Evolutionary conservation across 1,284 basidiomycete species (phyloP), one percentile per base, ranked within the genome.

Genomic region (Peniophora sp.): DNA sequence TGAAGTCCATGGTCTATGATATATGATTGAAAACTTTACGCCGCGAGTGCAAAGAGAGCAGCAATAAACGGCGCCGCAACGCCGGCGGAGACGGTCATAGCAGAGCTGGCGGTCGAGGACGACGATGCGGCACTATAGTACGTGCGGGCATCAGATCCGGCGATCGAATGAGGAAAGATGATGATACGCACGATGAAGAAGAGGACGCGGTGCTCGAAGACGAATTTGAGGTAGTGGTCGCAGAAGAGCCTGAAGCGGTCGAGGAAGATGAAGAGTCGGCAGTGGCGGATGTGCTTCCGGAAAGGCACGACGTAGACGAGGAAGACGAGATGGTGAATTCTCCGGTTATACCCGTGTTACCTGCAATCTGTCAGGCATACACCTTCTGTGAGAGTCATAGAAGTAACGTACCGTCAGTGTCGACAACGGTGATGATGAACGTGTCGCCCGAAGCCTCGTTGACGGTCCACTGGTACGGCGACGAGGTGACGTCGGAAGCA

Each of bases 171-270:
- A 12, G 27, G 6, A 3, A 95, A 97, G 55, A 95, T 74, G 55
- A 98, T 91, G 55, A 99, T 86, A 36, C 99, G 82, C 53, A 92
- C 68, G 68, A 96, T 95, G 58, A 99, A 93, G 24, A 94, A 32
- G 56, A 49, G 24, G 51, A 51, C 50, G 57, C 42, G 11, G 48
- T 22, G 32, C 53, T 42, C 17, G 57, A 49, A 32, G 27, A 32
- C 27, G 27, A 32, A 6, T 32, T 32, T 12, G 27, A 32, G 6
- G 27, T 32, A 12, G 27, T 32, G 27, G 27, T 32, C 12, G 27
- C 27, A 27, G 54, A 45, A 47, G 39, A 1, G 41, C 42, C 27
- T 14, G 54, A 48, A 3, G 59, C 50, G 48, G 45, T 51, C 23
- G 55, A 22, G 17, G 51, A 47, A 43, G 53, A 24, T 37, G 49